These are phyloP conservation scores for Venturia oleaginea DNA, from an alignment of 2,329 filamentous ascomycete species.

Conservation along the genomic window DNA sequence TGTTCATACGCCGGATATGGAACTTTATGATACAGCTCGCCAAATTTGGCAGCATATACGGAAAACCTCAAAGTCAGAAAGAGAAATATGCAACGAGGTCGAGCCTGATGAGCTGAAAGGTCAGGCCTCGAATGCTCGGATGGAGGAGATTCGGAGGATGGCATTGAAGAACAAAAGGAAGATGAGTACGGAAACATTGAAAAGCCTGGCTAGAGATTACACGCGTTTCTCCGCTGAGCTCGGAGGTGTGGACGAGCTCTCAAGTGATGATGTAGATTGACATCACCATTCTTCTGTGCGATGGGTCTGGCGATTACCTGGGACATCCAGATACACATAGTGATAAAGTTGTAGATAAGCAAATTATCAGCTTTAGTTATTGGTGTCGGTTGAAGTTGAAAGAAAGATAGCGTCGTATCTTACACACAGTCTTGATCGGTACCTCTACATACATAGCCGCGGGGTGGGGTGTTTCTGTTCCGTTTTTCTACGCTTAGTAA, in stretches of 20 bases:
- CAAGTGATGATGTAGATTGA: background rate
- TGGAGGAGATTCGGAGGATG: constrained; percentile 22
- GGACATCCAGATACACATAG: background rate
- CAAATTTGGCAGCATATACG: constrained; percentile 32
- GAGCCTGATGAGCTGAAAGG: constrained; percentile 8
- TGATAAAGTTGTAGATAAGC: background rate
- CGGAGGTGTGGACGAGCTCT: background rate
- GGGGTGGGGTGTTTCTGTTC: too few species aligned
- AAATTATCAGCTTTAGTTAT: too few species aligned
- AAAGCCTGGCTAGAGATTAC: constrained; percentile 21
- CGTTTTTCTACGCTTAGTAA: too few species aligned
- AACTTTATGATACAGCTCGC: constrained; percentile 23
- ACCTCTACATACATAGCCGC: too few species aligned
- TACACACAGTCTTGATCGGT: background rate
- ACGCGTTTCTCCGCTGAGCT: constrained; percentile 1
- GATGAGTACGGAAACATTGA: constrained; percentile 32
- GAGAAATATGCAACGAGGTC: constrained; percentile 17
- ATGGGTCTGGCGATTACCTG: background rate
- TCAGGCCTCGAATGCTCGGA: constrained; percentile 14
- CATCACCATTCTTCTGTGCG: background rate
- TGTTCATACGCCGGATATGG: constrained; percentile 4
- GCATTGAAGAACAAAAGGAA: constrained; percentile 33
- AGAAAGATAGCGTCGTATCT: background rate
- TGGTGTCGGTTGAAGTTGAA: background rate
- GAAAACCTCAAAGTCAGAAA: constrained; percentile 21